Evolutionary conservation across 352 stramenopile species (phyloP), one percentile per base, ranked within the genome.

Genomic region (Pythium apleroticum): DNA sequence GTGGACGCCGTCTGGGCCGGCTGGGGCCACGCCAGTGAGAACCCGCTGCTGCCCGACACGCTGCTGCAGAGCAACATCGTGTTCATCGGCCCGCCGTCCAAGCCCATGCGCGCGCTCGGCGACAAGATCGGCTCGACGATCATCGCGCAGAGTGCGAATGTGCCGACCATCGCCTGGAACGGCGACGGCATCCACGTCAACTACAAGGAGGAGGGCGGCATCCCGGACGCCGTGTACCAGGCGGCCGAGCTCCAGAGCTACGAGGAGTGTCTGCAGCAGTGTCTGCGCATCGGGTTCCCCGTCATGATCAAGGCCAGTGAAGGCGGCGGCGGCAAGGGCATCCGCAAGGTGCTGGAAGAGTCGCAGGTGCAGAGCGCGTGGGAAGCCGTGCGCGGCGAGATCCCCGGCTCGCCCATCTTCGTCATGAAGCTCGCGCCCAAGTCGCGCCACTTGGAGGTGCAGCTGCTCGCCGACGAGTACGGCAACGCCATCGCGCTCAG

Each of bases 121-220:
- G 98, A 99, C 84, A 99, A 99, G 76, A 99, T 99, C 79, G 98
- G 98, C 35, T 98, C 90, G 43, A 99, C 98, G 25, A 99, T 99
- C 75, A 99, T 99, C 70, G 98, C 98, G 11, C 98, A 99, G 82
- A 98, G 90, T 60, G 98, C 98, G 4, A 91, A 96, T 46, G 98
- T 99, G 45, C 97, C 98, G 11, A 99, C 97, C 19, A 99, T 99
- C 76, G 88, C 90, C 19, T 99, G 98, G 98, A 99, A 99, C 85
- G 98, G 98, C 58, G 82, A 94, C 63, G 81, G 96, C 46, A 91
- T 99, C 52, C 74, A 84, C 14, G 93, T 98, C 3, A 73, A 98
- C 74, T 99, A 99, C 77, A 81, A 92, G 60, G 65, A 68, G 39
- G 54, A 76, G 22, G 71, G 86, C 56, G 72, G 73, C 69, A 99